Evolutionary conservation across 352 stramenopile genomes (phyloP).

Genomic region (Bremia lactucae): DNA sequence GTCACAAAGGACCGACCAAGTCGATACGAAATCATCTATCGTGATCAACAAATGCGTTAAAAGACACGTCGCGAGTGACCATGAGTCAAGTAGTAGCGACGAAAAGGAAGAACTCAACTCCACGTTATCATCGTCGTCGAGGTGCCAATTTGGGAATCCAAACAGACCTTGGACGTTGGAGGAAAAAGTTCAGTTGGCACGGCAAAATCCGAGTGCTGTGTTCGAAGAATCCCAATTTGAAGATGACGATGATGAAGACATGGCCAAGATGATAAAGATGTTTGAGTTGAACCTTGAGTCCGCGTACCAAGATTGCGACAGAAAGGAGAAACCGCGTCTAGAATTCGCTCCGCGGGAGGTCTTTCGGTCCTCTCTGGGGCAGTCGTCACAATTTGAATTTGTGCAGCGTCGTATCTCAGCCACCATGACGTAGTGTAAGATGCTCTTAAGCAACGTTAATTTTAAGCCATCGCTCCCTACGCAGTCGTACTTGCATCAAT

Average conservation of each 20-base stretch:
- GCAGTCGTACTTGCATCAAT: slow-evolving; percentile 24
- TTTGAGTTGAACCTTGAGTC: slow-evolving; percentile 72
- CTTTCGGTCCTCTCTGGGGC: slow-evolving; percentile 44
- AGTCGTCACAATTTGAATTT: slow-evolving; percentile 22
- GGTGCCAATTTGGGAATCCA: slow-evolving; percentile 5
- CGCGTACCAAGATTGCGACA: slow-evolving; percentile 48
- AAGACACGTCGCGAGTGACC: slow-evolving; percentile 1
- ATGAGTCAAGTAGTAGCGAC: slow-evolving; percentile 20
- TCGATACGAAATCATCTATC: slow-evolving; percentile 1
- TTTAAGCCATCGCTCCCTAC: slow-evolving; percentile 12
- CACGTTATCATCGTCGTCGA: slow-evolving; percentile 1
- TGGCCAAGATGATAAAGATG: slow-evolving; percentile 62
- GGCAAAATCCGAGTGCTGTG: slow-evolving; percentile 64
- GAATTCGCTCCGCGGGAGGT: slow-evolving; percentile 62
- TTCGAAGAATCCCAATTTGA: slow-evolving; percentile 78
- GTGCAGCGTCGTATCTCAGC: slow-evolving; percentile 20
- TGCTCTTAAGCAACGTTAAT: too few relatives aligned
- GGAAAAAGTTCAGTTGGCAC: slow-evolving; percentile 54
- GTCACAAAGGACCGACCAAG: slow-evolving; percentile 7
- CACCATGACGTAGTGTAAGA: slow-evolving; percentile 20
- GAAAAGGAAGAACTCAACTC: slow-evolving; percentile 14
- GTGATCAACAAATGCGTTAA: slow-evolving; percentile 1
- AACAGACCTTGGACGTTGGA: slow-evolving; percentile 22
- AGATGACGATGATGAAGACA: slow-evolving; percentile 67
- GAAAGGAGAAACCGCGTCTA: slow-evolving; percentile 50